Conservation (phyloP, 202 grass and related monocot genomes). For the Digitaria exilis region DNA sequence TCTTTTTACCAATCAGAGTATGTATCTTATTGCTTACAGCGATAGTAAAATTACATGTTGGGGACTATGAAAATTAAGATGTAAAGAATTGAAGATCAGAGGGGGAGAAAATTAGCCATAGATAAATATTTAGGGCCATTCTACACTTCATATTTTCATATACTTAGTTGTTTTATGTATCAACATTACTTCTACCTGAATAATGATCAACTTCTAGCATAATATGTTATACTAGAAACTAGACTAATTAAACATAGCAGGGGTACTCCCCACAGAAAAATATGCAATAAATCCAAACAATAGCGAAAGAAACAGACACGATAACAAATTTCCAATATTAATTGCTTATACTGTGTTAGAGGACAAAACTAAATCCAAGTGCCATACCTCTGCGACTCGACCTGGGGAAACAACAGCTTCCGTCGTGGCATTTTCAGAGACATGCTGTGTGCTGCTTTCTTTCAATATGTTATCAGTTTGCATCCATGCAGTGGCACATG, state of each 20-base stretch:
- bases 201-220: neutral
- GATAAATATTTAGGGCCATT: neutral
- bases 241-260: neutral
- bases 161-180: neutral
- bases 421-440: neutral
- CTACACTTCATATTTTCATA: neutral
- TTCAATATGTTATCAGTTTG: constrained; percentile 19
- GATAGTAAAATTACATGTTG: neutral
- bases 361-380: neutral
- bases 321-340: neutral
- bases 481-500: constrained; percentile 49
- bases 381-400: constrained; percentile 42
- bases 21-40: neutral
- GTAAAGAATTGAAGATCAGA: neutral
- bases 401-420: constrained; percentile 35
- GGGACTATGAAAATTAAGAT: neutral
- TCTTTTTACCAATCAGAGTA: neutral
- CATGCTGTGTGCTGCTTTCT: constrained; percentile 17
- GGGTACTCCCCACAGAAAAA: neutral
- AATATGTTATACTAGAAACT: neutral
- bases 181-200: neutral
- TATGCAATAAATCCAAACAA: neutral
- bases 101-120: neutral
- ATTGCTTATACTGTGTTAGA: neutral
- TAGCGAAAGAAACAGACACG: neutral